Evolutionary conservation across 1,139 yeast genomes (phyloP), one percentile per base, ranked within the genome.

Genomic region (Candida sojae): DNA sequence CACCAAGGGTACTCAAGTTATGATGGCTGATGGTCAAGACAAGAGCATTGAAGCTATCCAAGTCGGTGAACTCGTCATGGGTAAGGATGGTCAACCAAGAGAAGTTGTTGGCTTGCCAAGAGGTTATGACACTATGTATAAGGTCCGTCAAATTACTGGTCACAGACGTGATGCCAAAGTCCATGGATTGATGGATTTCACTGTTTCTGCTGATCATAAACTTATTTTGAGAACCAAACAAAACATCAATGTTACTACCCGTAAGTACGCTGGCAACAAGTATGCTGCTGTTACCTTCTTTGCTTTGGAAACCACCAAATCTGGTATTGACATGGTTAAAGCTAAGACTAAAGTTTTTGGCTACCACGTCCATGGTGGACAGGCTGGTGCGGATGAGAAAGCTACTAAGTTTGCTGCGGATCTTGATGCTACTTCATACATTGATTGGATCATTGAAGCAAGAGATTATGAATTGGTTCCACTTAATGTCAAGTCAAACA

Each of bases 41-140:
- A 61, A 59, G 46, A 47, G 52, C 1, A 60, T 74, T 50, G 77
- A 73, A 57, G 56, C 60, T 11, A 56, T 74, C 44, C 42, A 52
- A 12, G 57, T 71, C 45, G 77, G 75, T 54, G 78, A 74, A 12
- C 35, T 49, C 13, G 78, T 74, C 42, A 60, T 73, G 70, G 79
- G 79, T 62, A 63, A 66, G 51, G 78, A 73, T 54, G 78, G 78
- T 56, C 43, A 44, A 12, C 66, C 73, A 48, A 64, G 78, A 59
- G 46, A 51, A n/a, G 79, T 73, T 44, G 64, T 71, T 47, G 73
- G 58, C 39, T 59, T 71, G 47, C 78, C 78, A 55, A 66, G 76
- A 56, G 79, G 79, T 52, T 48, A 47, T 32, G 74, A 68, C 43
- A 54, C 59, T 21, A 73, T 73, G 78, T 73, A 66, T 53, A 55